phyloP scores from a whole-genome alignment of 106 monocot genomes.

The Apostasia shenzhenica region DNA sequence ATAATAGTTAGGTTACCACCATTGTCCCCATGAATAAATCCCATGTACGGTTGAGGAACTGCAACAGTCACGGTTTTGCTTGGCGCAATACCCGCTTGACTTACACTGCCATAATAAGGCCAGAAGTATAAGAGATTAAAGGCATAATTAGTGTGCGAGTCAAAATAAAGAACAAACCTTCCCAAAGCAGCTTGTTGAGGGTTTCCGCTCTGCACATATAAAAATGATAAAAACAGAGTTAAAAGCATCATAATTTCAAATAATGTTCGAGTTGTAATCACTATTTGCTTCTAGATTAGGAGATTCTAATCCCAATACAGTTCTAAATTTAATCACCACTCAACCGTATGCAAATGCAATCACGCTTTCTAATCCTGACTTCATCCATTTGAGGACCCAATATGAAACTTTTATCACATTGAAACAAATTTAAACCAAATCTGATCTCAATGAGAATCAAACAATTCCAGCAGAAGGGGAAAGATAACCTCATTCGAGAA shows the following conservation, averaged over 20 bases:
- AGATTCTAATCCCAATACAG: too few species aligned
- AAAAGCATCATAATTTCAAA: neutral
- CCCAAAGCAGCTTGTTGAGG: conserved; percentile 5
- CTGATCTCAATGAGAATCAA: too few species aligned
- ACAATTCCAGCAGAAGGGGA: too few species aligned
- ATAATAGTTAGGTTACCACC: conserved; percentile 43
- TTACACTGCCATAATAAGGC: conserved; percentile 26
- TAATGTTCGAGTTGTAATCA: too few species aligned
- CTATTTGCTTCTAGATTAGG: too few species aligned
- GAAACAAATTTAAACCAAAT: too few species aligned
- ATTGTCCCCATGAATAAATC: conserved; percentile 61
- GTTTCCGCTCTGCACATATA: conserved; percentile 1
- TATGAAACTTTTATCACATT: too few species aligned
- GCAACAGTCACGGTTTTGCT: conserved; percentile 35
- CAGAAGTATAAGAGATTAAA: neutral
- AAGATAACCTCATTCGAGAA: too few species aligned
- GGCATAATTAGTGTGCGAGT: neutral
- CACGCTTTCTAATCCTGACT: too few species aligned
- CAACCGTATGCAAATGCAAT: too few species aligned
- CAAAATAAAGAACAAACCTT: conserved; percentile 28
- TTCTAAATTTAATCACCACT: too few species aligned
- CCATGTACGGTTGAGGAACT: conserved; percentile 51
- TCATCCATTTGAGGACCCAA: too few species aligned
- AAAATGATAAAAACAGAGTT: neutral
- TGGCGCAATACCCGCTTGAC: conserved; percentile 15